These are phyloP conservation scores for Puccinia coronata DNA, from an alignment of 1,284 basidiomycete genomes.

Conservation along the genomic window DNA sequence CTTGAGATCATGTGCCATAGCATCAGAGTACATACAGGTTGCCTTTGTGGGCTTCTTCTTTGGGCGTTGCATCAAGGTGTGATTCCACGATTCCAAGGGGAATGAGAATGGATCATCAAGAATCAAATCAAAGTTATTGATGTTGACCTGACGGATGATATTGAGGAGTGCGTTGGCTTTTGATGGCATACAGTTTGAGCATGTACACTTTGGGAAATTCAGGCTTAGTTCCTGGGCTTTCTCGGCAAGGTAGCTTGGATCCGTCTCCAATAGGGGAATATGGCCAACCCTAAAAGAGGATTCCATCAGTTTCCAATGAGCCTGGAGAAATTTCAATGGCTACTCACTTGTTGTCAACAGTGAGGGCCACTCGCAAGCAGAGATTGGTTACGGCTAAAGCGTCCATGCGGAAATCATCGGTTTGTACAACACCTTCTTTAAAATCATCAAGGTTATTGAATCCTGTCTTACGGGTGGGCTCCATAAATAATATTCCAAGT, in stretches of 20 bases:
- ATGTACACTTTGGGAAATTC: neutral
- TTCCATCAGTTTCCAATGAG: neutral
- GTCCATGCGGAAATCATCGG: neutral
- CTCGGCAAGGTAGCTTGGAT: neutral
- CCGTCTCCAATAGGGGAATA: neutral
- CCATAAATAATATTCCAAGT: neutral
- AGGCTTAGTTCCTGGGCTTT: neutral
- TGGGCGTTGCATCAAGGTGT: too few relatives aligned
- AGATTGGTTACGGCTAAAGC: neutral
- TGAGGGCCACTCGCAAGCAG: neutral
- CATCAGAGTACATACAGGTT: neutral
- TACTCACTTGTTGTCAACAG: neutral
- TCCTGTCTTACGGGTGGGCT: neutral
- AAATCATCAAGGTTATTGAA: slow-evolving; percentile 10
- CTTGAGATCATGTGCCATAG: neutral
- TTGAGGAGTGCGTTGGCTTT: neutral
- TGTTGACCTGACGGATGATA: neutral
- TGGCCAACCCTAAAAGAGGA: neutral
- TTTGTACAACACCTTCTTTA: neutral
- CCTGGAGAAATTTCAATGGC: neutral
- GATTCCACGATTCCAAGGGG: too few relatives aligned
- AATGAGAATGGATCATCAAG: neutral
- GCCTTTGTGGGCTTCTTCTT: neutral
- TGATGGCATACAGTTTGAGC: neutral
- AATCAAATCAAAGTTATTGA: neutral